A percentile compares a stretch with the other conserved stretches of the same genome.
phyloP scores from a whole-genome alignment of 805 yeast species.

The Starmerella apis region DNA sequence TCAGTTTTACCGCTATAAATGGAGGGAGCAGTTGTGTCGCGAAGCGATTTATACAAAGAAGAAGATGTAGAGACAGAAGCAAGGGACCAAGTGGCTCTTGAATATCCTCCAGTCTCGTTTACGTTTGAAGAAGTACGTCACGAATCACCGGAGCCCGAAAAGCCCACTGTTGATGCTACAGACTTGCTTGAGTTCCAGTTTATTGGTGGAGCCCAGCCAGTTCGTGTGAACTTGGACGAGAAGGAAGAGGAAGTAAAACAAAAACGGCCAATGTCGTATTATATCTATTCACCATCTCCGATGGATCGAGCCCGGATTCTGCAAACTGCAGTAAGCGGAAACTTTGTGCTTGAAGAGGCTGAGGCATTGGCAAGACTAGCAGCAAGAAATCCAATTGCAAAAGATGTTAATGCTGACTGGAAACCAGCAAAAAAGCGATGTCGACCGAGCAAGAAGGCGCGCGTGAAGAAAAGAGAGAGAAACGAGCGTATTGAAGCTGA shows the following conservation, averaged over 20 bases:
- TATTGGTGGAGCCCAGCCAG: slow-evolving; percentile 19
- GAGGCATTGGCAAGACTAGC: slow-evolving; percentile 9
- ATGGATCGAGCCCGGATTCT: slow-evolving; percentile 1
- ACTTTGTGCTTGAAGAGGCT: slow-evolving; percentile 13
- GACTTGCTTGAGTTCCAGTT: slow-evolving; percentile 17
- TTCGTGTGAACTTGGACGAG: slow-evolving; percentile 10
- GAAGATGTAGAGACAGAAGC: not conserved
- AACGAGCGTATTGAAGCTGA: slow-evolving; percentile 10
- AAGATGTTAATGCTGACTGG: slow-evolving; percentile 22
- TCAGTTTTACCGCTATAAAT: not conserved
- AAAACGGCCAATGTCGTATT: slow-evolving; percentile 20
- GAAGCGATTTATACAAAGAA: slow-evolving; percentile 13
- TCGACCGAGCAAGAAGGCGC: slow-evolving; percentile 25
- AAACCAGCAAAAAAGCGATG: slow-evolving; percentile 13
- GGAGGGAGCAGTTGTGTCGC: slow-evolving; percentile 20
- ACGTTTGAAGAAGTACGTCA: slow-evolving; percentile 9
- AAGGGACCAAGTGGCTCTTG: not conserved
- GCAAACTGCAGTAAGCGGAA: slow-evolving; percentile 21
- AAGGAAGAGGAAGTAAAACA: slow-evolving; percentile 4
- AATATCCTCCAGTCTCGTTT: not conserved
- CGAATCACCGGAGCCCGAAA: not conserved
- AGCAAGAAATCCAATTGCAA: slow-evolving; percentile 15
- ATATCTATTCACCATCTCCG: slow-evolving; percentile 6
- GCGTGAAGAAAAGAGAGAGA: slow-evolving; percentile 7
- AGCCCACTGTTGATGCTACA: not conserved